Base-by-base conservation (phyloP, 1,139 yeast species). In the Yamadazyma diospyri region DNA sequence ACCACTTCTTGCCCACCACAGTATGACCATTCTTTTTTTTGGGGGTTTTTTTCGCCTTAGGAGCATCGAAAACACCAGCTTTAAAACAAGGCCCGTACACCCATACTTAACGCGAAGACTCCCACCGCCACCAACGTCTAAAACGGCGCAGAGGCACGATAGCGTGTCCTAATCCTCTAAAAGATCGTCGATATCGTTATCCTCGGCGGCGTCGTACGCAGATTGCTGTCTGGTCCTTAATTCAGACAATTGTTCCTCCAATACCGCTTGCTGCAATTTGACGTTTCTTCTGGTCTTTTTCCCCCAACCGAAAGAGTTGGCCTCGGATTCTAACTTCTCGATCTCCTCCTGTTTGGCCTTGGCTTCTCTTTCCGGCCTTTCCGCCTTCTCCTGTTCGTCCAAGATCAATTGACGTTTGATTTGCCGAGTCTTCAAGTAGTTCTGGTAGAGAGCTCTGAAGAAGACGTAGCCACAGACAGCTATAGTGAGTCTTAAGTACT, bases 281-380 rank as follows among this genome's bases (percentile, higher is more conserved):
- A 74, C 77, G 36, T 53, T 66, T 44, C 67, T 64, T 59, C 88
- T 72, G 7, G 89, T 81, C 50, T 72, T 70, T 53, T 81, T 82
- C 36, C 92, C 92, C 87, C 88, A 82, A 15, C 92, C 89, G 63
- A 82, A 81, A 6, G 69, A 51, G 28, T 64, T 53, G 29, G 77
- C 73, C 46, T 69, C 76, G 14, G 46, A 40, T 33, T 55, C 54
- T 39, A 64, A 51, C 30, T 53, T 55, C 33, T 61, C 61, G 29
- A 50, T 55, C 23, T 46, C 45, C 32, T 55, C 62, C 36, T 55
- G 53, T 34, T 45, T 48, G 36, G 51, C 64, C 29, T 65, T 40
- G 35, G 53, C 52, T 24, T 63, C 66, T 36, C 46, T 52, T 12
- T 64, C 69, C 9, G 57, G 56, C 34, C 54, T 53, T 23, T 64